Evolutionary conservation across 176 grass and related monocot genomes (phyloP).

Genomic region (Triticum timopheevii): DNA sequence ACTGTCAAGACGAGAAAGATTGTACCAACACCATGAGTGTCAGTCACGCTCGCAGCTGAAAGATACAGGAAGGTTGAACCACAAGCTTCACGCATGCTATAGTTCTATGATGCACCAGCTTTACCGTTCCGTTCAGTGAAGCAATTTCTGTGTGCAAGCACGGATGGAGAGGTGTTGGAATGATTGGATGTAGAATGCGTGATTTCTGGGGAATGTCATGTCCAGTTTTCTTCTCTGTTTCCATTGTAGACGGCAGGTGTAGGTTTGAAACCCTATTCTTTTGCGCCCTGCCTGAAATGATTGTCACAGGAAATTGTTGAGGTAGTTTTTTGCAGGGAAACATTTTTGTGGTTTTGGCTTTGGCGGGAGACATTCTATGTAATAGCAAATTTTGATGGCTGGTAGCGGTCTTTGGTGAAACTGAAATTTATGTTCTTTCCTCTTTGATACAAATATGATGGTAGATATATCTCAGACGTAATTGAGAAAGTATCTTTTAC

Average conservation of each 20-base stretch:
- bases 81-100: not conserved
- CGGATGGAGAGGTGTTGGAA: not conserved
- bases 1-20: not conserved
- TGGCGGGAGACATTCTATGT: not conserved
- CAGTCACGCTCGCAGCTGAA: not conserved
- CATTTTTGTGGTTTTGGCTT: not conserved
- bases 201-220: not conserved
- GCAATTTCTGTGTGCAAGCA: not conserved
- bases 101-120: not conserved
- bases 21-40: not conserved
- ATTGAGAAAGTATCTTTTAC: too few relatives aligned
- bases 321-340: not conserved
- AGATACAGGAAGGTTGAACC: not conserved
- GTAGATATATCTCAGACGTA: not conserved
- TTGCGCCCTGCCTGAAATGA: not conserved
- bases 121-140: not conserved
- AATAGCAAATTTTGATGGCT: conserved; percentile 22
- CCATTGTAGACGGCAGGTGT: not conserved
- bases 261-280: not conserved
- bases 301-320: not conserved
- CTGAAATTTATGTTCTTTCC: not conserved
- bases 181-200: not conserved
- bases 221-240: not conserved
- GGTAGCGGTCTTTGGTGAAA: not conserved
- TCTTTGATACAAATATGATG: not conserved